Evolutionary conservation across 176 grass and related monocot species (phyloP), one percentile per base, ranked within the genome.

Genomic region (Tillandsia leiboldiana): DNA sequence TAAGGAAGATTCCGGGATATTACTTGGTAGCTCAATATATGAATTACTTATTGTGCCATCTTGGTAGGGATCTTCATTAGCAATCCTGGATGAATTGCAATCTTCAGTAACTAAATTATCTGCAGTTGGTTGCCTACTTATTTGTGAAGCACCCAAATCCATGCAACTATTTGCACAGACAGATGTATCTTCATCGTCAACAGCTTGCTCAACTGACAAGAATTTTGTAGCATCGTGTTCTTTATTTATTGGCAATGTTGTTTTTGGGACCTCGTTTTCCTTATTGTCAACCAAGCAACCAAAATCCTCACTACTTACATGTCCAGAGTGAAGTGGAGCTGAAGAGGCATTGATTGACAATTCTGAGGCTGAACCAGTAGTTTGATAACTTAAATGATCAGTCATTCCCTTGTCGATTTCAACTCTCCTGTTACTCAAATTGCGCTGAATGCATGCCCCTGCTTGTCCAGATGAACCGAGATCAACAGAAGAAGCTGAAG

Each of bases 401-500:
- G 33, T 42, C 33, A 42, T 42, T 42, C 33, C 33, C 59, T 87
- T 61, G n/a, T 61, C 56, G 5, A 61, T 18, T 20, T 61, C 56
- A 61, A 61, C 22, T 61, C 56, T 61, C 15, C 56, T 61, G 7
- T 20, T 23, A 61, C 56, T 61, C n/a, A 61, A 61, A 9, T 61
- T 74, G 10, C 67, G 80, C 51, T 89, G 85, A 77, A 83, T 72
- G 26, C 52, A 67, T 70, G 42, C 67, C 48, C 75, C 75, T 24
- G 81, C 80, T 76, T 87, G 86, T 73, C 77, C 85, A 69, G 85
- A 87, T 72, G 89, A 89, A 11, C 87, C 84, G 56, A 97, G 77
- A 90, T 97, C 94, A 65, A 87, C 79, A 61, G 94, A 97, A 62
- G 81, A 79, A 71, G 77, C 82, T 67, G 89, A 90, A 80, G 89